Percentiles rank a stretch among this genome's conserved stretches.
Evolutionary conservation across 2,329 filamentous ascomycete genomes (phyloP).

Genomic region (Pseudocercospora cruenta): DNA sequence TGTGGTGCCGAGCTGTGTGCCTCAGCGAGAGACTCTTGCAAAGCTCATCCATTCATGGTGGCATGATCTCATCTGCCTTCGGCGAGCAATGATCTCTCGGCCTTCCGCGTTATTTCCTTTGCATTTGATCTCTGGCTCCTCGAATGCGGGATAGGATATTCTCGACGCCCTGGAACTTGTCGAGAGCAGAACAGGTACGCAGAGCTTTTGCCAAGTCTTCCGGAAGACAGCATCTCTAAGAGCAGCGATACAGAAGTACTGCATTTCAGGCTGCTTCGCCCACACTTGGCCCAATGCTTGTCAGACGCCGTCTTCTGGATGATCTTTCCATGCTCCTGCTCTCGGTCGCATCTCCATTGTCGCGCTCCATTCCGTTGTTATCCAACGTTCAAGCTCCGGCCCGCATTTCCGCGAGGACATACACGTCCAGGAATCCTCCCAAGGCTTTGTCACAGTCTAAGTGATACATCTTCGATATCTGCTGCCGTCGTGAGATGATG

Average conservation of each 20-base stretch:
- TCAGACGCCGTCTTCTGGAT: neutral
- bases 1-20: no score
- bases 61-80: neutral
- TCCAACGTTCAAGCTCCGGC: neutral
- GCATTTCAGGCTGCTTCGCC: neutral
- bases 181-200: neutral
- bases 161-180: neutral
- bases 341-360: neutral
- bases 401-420: neutral
- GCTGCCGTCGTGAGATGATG: neutral
- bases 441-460: neutral
- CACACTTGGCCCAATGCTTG: neutral
- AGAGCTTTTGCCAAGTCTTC: neutral
- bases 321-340: neutral
- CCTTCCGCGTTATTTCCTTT: neutral
- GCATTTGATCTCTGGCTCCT: neutral
- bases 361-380: neutral
- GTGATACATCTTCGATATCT: no score
- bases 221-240: neutral
- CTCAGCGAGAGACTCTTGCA: neutral
- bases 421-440: neutral
- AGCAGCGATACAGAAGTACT: neutral
- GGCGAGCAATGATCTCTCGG: neutral
- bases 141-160: neutral
- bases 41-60: neutral